A percentile compares a stretch with the other conserved stretches of the same genome.
These are phyloP conservation scores for Nicotiana tabacum DNA, from an alignment of 257 asterid species.

Conservation along the genomic window DNA sequence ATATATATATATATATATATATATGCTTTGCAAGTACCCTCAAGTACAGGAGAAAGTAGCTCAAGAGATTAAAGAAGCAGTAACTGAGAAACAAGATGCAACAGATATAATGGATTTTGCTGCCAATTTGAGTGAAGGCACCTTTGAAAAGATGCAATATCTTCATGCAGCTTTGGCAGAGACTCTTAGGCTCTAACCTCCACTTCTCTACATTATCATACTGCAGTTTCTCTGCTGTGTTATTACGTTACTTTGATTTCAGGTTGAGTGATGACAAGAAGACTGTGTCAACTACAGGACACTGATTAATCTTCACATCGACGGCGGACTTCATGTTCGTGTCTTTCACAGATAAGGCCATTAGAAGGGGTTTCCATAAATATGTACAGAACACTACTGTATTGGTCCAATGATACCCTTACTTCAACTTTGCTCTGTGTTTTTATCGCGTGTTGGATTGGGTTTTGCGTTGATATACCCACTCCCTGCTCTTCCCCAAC, in stretches of 20 bases:
- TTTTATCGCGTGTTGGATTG: too few relatives aligned
- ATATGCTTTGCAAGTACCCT: constrained; percentile 48
- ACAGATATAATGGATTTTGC: neutral
- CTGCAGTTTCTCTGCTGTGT: neutral
- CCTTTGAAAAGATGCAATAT: too few relatives aligned
- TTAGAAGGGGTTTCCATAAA: neutral
- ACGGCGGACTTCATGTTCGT: constrained; percentile 39
- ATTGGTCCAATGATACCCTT: too few relatives aligned
- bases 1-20: neutral
- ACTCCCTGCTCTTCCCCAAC: too few relatives aligned
- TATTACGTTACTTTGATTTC: too few relatives aligned
- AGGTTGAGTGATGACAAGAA: too few relatives aligned
- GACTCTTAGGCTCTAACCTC: too few relatives aligned
- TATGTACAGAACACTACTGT: neutral
- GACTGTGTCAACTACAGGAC: constrained; percentile 38
- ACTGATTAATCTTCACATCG: constrained; percentile 48
- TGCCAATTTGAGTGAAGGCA: too few relatives aligned
- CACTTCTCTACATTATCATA: too few relatives aligned
- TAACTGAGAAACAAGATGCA: constrained; percentile 9
- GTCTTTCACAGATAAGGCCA: constrained; percentile 26
- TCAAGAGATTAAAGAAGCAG: constrained; percentile 34
- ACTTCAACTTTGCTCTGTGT: too few relatives aligned
- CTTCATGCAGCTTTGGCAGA: too few relatives aligned
- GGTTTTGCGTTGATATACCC: too few relatives aligned
- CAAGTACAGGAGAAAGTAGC: constrained; percentile 43